These are phyloP conservation scores for Aspergillus cavernicola DNA, from an alignment of 495 filamentous ascomycete genomes.

Conservation along the genomic window DNA sequence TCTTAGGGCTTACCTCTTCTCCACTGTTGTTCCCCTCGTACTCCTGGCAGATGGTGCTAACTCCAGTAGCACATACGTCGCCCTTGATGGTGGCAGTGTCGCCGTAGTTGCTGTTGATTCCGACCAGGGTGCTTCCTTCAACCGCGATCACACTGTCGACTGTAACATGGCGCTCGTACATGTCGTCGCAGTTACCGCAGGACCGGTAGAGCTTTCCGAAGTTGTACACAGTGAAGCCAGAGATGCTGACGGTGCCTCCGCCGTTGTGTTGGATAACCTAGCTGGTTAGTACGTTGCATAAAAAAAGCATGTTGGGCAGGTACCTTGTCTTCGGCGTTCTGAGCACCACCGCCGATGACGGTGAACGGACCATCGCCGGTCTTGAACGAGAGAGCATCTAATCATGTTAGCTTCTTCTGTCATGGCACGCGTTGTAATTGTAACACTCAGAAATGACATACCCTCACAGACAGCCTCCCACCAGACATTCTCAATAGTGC, in stretches of 20 bases:
- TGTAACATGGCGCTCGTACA: slow-evolving; percentile 42
- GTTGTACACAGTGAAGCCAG: slow-evolving; percentile 49
- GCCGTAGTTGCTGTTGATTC: slow-evolving; percentile 26
- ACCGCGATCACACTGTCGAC: slow-evolving; percentile 49
- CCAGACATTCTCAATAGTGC: slow-evolving; percentile 44
- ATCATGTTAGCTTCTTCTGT: neutral
- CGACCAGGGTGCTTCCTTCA: slow-evolving; percentile 23
- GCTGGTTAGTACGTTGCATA: no score
- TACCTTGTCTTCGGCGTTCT: slow-evolving; percentile 49
- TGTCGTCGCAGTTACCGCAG: slow-evolving; percentile 55
- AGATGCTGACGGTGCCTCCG: slow-evolving; percentile 52
- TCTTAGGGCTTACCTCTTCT: slow-evolving; percentile 25
- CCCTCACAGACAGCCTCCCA: slow-evolving; percentile 33
- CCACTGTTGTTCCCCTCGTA: slow-evolving; percentile 42
- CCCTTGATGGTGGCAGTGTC: slow-evolving; percentile 17
- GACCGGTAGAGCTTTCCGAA: slow-evolving; percentile 54
- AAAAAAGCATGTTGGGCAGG: no score
- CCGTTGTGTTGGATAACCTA: slow-evolving; percentile 61
- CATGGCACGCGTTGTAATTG: neutral
- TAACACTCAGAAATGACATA: neutral
- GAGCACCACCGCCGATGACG: slow-evolving; percentile 57
- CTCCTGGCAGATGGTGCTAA: slow-evolving; percentile 39
- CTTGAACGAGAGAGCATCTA: slow-evolving; percentile 18
- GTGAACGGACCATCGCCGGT: slow-evolving; percentile 34
- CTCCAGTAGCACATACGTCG: slow-evolving; percentile 16